Percentiles rank a stretch among this genome's conserved stretches.
phyloP scores from a whole-genome alignment of 2,329 filamentous ascomycete species.

The Pseudogymnoascus verrucosus region DNA sequence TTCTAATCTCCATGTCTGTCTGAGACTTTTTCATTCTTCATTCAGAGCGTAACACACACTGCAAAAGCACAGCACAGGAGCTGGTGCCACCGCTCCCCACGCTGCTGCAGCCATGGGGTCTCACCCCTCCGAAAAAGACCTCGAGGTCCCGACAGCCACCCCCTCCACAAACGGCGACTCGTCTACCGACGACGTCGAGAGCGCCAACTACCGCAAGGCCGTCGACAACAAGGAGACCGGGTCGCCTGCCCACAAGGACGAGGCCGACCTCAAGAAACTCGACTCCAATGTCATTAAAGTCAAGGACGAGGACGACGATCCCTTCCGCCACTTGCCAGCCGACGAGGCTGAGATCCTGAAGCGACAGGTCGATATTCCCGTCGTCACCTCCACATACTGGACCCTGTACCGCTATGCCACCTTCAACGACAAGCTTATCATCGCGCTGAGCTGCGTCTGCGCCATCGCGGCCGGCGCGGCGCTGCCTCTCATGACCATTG shows the following conservation, averaged over 20 bases:
- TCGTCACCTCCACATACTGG: conserved; percentile 54
- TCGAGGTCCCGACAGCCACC: conserved; percentile 12
- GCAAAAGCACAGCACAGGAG: not conserved
- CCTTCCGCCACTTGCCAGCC: conserved; percentile 54
- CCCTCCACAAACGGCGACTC: conserved; percentile 19
- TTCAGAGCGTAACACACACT: not conserved
- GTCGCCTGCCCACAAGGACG: conserved; percentile 49
- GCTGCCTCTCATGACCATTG: conserved; percentile 47
- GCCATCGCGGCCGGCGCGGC: conserved; percentile 52
- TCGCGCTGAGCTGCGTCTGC: conserved; percentile 42
- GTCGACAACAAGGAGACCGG: conserved; percentile 39
- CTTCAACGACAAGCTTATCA: conserved; percentile 41
- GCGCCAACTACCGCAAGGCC: conserved; percentile 15
- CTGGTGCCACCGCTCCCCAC: not conserved
- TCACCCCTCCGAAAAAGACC: not conserved
- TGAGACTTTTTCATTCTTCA: not conserved
- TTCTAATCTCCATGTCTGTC: not conserved
- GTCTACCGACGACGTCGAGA: conserved; percentile 18
- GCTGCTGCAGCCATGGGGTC: conserved; percentile 2
- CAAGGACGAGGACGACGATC: conserved; percentile 38
- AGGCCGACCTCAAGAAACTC: conserved; percentile 45
- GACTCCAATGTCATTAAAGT: conserved; percentile 29
- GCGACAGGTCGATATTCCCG: conserved; percentile 58
- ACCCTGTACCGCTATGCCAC: conserved; percentile 52
- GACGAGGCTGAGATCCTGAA: conserved; percentile 60